Evolutionary conservation across 2,329 filamentous ascomycete species (phyloP).

Genomic region (Cordyceps fumosorosea): DNA sequence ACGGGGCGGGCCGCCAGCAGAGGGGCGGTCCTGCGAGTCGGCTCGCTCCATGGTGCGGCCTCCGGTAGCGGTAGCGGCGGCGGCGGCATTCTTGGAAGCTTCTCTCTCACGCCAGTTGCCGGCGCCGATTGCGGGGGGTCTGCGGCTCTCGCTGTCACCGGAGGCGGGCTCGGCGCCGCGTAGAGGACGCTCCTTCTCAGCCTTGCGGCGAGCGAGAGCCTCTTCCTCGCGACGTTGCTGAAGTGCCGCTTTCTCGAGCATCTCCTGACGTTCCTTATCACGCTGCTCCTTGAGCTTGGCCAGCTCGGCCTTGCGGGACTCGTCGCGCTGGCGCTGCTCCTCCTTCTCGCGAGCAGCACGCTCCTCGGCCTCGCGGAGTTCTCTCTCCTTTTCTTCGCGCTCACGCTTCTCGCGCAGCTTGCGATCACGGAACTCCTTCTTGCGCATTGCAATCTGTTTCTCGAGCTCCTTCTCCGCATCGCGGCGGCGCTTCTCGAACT

Average conservation of each 20-base stretch:
- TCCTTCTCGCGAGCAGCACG: slow-evolving; percentile 73
- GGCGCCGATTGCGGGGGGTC: slow-evolving; percentile 27
- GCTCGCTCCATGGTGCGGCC: slow-evolving; percentile 34
- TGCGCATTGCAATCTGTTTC: slow-evolving; percentile 79
- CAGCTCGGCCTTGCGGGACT: slow-evolving; percentile 68
- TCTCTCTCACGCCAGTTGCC: slow-evolving; percentile 40
- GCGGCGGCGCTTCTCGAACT: slow-evolving; percentile 91
- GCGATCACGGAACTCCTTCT: slow-evolving; percentile 81
- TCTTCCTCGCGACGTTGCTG: slow-evolving; percentile 85
- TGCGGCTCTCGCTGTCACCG: slow-evolving; percentile 23
- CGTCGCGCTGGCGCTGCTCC: slow-evolving; percentile 72
- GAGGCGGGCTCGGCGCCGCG: slow-evolving; percentile 29
- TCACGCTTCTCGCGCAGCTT: slow-evolving; percentile 78
- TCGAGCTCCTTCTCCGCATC: slow-evolving; percentile 90
- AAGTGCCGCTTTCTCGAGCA: slow-evolving; percentile 54
- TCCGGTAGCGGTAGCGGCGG: slow-evolving; percentile 19
- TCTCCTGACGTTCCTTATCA: slow-evolving; percentile 62
- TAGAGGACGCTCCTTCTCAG: slow-evolving; percentile 49
- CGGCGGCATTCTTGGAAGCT: slow-evolving; percentile 22
- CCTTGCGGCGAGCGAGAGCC: slow-evolving; percentile 68
- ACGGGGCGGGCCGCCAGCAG: slow-evolving; percentile 47
- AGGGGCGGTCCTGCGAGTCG: slow-evolving; percentile 40
- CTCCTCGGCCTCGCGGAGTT: slow-evolving; percentile 78
- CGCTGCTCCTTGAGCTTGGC: slow-evolving; percentile 60
- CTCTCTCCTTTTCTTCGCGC: slow-evolving; percentile 75